phyloP scores from a whole-genome alignment of 2,329 filamentous ascomycete species.

The Alternaria metachromatica region DNA sequence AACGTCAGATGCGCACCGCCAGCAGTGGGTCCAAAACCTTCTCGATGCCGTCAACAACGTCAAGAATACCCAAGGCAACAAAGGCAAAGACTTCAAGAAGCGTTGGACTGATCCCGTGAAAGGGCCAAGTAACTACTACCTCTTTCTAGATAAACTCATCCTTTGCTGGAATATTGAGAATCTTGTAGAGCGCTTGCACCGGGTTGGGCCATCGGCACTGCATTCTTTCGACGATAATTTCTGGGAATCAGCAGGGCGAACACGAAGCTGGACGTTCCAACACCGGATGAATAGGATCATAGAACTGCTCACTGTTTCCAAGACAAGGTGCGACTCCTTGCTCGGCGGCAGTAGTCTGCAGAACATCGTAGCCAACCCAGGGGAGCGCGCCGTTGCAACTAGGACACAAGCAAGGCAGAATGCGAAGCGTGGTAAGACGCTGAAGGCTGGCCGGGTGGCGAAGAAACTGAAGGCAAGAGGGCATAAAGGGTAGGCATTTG shows the following conservation, averaged over 20 bases:
- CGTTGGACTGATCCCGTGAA: background rate
- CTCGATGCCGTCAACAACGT: slow-evolving; percentile 9
- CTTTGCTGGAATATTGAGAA: slow-evolving; percentile 6
- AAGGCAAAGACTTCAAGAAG: background rate
- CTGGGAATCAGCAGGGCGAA: background rate
- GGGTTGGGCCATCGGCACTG: background rate
- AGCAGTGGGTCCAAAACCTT: slow-evolving; percentile 1
- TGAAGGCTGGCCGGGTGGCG: background rate
- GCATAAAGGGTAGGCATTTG: background rate
- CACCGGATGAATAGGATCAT: background rate
- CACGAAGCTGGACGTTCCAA: background rate
- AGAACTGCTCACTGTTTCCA: background rate
- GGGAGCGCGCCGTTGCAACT: background rate
- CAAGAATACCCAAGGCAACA: background rate
- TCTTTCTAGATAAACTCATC: background rate
- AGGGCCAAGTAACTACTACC: background rate
- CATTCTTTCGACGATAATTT: background rate
- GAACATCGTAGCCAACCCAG: background rate
- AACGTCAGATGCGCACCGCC: background rate
- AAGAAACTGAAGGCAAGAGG: background rate
- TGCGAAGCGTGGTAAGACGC: background rate
- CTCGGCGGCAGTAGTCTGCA: slow-evolving; percentile 1
- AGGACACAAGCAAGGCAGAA: background rate
- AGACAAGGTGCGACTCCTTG: slow-evolving; percentile 8
- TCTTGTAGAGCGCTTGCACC: background rate